These are phyloP conservation scores for Mrakia blollopis DNA, from an alignment of 768 basidiomycete genomes.

Conservation along the genomic window DNA sequence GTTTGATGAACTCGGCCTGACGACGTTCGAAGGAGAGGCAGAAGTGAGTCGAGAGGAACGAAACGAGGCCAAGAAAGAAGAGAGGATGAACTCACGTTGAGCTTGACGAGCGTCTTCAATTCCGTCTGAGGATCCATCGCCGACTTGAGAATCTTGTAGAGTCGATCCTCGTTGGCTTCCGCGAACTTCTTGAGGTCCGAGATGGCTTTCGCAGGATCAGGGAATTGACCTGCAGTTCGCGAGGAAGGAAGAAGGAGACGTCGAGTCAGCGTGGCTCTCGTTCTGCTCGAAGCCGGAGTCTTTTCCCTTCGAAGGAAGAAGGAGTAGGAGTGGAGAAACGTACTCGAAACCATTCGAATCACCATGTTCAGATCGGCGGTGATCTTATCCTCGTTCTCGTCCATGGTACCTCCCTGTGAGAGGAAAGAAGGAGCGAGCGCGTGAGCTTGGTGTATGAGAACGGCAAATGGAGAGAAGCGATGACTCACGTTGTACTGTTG, in stretches of 20 bases:
- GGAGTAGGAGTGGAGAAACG: not conserved
- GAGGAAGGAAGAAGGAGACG: not conserved
- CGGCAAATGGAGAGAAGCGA: constrained; percentile 19
- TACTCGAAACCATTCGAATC: constrained; percentile 52
- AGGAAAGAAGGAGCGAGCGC: not conserved
- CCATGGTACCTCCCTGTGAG: constrained; percentile 78
- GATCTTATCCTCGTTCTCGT: constrained; percentile 67
- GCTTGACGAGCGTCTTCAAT: constrained; percentile 70
- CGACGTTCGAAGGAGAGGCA: not conserved
- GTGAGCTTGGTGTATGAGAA: not conserved
- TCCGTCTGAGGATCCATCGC: constrained; percentile 81
- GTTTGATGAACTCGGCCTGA: constrained; percentile 71
- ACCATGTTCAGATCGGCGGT: constrained; percentile 54
- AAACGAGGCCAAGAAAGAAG: not conserved
- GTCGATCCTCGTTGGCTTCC: constrained; percentile 72
- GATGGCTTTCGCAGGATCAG: constrained; percentile 65
- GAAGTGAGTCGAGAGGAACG: too few relatives aligned
- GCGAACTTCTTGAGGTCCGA: constrained; percentile 81
- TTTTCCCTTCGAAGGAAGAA: not conserved
- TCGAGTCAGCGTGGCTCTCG: not conserved
- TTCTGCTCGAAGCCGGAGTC: not conserved
- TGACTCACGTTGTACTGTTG: constrained; percentile 79
- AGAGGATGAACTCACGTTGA: constrained; percentile 53
- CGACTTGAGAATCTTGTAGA: constrained; percentile 77
- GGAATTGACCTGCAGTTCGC: constrained; percentile 44